Evolutionary conservation across 306 rosid species (phyloP), one percentile per base, ranked within the genome.

Genomic region (Sicyos baderoa): DNA sequence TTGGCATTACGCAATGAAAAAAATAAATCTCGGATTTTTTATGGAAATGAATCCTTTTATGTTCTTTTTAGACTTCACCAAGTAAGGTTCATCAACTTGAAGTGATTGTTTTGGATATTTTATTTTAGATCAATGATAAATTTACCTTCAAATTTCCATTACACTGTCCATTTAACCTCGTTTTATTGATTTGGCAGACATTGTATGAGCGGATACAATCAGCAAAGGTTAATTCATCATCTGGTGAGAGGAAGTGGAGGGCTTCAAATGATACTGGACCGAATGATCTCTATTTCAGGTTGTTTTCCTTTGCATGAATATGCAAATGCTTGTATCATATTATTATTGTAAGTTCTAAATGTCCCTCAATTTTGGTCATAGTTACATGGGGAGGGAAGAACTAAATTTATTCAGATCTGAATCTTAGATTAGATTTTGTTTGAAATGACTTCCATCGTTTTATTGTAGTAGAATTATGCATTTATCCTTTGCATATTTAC

Each of bases 11-110:
- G 21, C 42, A 83, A 77, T 61, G 91, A 86, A 60, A 77, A 75
- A 80, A 88, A 84, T 72, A 84, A 84, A 23, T 79, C 86, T 57
- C 83, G 81, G 68, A 79, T 90, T 71, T 94, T 94, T 60, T 94
- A 90, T 23, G 99, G 97, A 73, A 94, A 90, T 80, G 97, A 94
- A 76, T 89, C 86, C 72, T 88, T 94, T 77, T 94, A 80, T 76
- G 95, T 77, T 66, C 97, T 94, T 76, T 88, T 81, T 79, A 90
- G 99, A 83, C 97, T 94, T 78, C 99, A 94, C 85, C 99, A 79
- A 76, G 99, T 94, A 85, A 84, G 87, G 70, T 70, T 81, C 54
- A 62, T 54, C 22, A 66, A 19, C 5, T 52, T 21, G 42, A 32
- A 52, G 11, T 75, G 45, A 48, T 68, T 17, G 11, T 55, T 32